A percentile compares a stretch with the other conserved stretches of the same genome.
These are phyloP conservation scores for Dactylellina drechsleri DNA, from an alignment of 2,329 filamentous ascomycete genomes.

Conservation along the genomic window DNA sequence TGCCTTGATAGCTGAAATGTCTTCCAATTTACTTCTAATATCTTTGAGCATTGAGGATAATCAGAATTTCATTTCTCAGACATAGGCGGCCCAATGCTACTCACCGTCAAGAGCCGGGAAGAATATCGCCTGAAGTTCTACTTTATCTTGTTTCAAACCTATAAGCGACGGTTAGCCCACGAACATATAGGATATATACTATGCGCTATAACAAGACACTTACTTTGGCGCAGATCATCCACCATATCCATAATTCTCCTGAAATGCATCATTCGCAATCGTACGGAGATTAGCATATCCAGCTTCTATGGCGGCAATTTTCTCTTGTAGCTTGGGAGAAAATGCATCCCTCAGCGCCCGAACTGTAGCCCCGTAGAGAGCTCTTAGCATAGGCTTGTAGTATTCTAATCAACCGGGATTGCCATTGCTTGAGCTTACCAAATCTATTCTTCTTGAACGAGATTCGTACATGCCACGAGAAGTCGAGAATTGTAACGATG, in stretches of 20 bases:
- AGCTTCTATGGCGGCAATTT: conserved; percentile 4
- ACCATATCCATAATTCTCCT: conserved; percentile 28
- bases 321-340: conserved; percentile 15
- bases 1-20: conserved; percentile 14
- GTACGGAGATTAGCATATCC: conserved; percentile 8
- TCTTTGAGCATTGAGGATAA: background rate
- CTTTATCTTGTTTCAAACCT: conserved; percentile 2
- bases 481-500: background rate
- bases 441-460: background rate
- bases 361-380: background rate
- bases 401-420: background rate
- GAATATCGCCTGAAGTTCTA: conserved; percentile 8
- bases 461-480: background rate
- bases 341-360: conserved; percentile 27
- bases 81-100: too few species aligned
- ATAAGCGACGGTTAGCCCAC: background rate
- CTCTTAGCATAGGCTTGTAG: background rate
- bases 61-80: background rate
- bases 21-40: conserved; percentile 28
- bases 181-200: background rate
- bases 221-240: background rate
- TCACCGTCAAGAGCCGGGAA: conserved; percentile 28
- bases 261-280: conserved; percentile 26
- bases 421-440: background rate
- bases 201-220: background rate